Evolutionary conservation across 2,329 filamentous ascomycete genomes (phyloP).

Genomic region (Mycosphaerella arachidis): DNA sequence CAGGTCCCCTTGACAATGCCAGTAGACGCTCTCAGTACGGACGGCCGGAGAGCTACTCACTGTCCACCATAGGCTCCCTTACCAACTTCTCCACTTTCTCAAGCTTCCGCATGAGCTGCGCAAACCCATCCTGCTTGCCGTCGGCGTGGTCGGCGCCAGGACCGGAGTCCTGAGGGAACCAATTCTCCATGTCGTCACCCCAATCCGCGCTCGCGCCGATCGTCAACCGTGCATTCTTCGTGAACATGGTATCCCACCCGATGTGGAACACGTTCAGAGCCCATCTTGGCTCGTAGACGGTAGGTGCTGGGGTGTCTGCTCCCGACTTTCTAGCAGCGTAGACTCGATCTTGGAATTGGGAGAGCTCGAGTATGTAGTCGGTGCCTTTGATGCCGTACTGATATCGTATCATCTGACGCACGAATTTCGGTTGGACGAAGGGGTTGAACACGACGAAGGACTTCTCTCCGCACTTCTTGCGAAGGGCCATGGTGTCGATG

Average conservation of each 20-base stretch:
- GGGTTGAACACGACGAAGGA: conserved; percentile 21
- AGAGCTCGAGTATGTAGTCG: conserved; percentile 30
- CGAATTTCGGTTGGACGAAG: conserved; percentile 6
- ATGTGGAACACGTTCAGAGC: conserved; percentile 27
- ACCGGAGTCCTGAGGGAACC: conserved; percentile 29
- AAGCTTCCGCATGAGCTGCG: conserved; percentile 28
- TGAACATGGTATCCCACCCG: conserved; percentile 29
- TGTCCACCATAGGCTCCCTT: neutral
- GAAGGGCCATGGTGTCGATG: conserved; percentile 13
- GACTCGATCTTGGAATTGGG: conserved; percentile 26
- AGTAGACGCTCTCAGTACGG: no score
- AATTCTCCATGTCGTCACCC: conserved; percentile 25
- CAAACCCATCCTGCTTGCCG: conserved; percentile 23
- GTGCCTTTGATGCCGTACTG: conserved; percentile 25
- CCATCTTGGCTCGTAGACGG: conserved; percentile 28
- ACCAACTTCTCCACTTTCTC: conserved; percentile 20
- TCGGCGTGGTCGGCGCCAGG: conserved; percentile 1
- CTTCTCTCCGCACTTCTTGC: conserved; percentile 5
- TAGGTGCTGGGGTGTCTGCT: neutral
- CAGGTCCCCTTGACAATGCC: no score
- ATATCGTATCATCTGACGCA: conserved; percentile 27
- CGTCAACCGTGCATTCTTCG: conserved; percentile 25
- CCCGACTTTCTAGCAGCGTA: conserved; percentile 1
- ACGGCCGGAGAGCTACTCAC: no score
- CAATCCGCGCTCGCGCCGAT: conserved; percentile 28